Base-by-base conservation (phyloP, 108 stramenopile species). In the Cyclotella cryptica region DNA sequence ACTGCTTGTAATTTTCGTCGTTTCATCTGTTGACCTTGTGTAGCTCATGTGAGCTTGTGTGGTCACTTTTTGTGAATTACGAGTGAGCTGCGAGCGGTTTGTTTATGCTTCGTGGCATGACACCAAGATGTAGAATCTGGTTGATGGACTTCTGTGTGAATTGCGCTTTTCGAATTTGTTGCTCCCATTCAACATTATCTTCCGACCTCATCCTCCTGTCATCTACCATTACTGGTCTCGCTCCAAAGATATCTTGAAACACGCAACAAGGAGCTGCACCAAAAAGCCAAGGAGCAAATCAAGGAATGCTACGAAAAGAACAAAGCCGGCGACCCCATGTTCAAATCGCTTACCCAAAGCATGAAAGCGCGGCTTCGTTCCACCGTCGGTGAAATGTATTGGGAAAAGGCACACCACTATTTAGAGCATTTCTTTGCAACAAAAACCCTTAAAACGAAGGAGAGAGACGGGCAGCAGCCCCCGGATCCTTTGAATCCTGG, bases 251-350 rank as follows among this genome's bases (percentile, higher is more conserved):
- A 90, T 45, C 78, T 96, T 41, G 92, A 96, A 84, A 77, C 80
- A 75, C 88, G 91, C 52, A 91, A 96, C 81, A 59, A 77, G 14
- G 71, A 44, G 1, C 69, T 92, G 83, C 92, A 96, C 69, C 27
- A 49, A 30, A 44, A 76, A n/a, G 94, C 92, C 71, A 92, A 90
- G 75, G 49, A 46, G 14, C 87, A 89, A 69, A 91, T 96, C 68
- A 87, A 85, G 53, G 91, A 91, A 55, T 96, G 95, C 78, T 89
- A 92, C 57, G 90, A 90, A 46, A 88, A 84, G 41, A 96, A 93
- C 68, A 93, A 93, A 76, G 29, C 66, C 22, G 78, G 88, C 12
- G 89, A 89, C 59, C 87, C 83, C 1, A 89, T 78, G 22, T 92
- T 86, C 64, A 72, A 86, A 76, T 80, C 80, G 63, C 84, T 95